phyloP scores from a whole-genome alignment of 176 grass and related monocot genomes.

The Eleusine coracana region DNA sequence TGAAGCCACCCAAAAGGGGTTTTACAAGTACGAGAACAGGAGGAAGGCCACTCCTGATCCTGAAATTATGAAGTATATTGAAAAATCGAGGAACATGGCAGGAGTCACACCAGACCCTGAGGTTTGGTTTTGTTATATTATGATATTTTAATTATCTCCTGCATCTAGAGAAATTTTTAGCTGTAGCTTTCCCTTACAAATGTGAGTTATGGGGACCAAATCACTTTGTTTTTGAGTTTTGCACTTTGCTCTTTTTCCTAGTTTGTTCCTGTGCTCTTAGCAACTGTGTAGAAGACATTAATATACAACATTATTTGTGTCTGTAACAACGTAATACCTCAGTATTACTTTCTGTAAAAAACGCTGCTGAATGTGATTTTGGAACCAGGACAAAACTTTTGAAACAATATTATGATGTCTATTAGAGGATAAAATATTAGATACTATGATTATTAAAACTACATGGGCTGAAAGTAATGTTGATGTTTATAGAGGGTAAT shows the following conservation, averaged over 20 bases:
- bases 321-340: neutral
- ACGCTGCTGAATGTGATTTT: neutral
- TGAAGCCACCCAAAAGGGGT: slow-evolving; percentile 75
- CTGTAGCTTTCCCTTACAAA: neutral
- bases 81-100: slow-evolving; percentile 80
- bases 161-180: neutral
- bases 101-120: slow-evolving; percentile 65
- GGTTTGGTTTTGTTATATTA: slow-evolving; percentile 59
- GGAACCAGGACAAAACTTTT: slow-evolving; percentile 15
- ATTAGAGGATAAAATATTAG: neutral
- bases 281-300: slow-evolving; percentile 6
- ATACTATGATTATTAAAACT: neutral
- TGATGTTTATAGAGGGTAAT: slow-evolving; percentile 14
- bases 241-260: neutral
- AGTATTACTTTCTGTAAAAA: slow-evolving; percentile 12
- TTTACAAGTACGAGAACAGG: slow-evolving; percentile 96
- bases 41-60: slow-evolving; percentile 82
- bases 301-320: neutral
- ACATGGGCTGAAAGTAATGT: neutral
- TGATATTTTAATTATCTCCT: neutral
- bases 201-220: slow-evolving; percentile 5
- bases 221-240: neutral
- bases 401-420: neutral
- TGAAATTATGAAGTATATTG: slow-evolving; percentile 74
- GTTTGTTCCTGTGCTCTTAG: neutral